Evolutionary conservation across 176 grass and related monocot genomes (phyloP).

Genomic region (Poa annua): DNA sequence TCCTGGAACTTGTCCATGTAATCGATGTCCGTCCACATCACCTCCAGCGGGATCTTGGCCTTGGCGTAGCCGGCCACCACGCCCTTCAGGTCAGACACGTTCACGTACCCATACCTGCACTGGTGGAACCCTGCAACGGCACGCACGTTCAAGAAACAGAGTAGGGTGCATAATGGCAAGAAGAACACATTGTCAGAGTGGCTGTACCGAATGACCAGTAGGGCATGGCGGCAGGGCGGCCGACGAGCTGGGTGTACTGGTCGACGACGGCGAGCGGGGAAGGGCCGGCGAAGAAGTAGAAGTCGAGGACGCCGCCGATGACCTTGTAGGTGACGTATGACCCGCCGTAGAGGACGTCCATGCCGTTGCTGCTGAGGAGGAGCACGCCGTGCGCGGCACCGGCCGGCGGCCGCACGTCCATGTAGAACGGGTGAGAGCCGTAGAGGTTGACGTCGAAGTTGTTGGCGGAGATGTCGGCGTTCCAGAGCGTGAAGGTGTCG

Average conservation of each 20-base stretch:
- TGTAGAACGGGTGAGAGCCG: conserved; percentile 89
- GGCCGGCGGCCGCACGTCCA: conserved; percentile 60
- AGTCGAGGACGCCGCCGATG: conserved; percentile 89
- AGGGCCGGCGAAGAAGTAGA: conserved; percentile 83
- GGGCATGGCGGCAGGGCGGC: conserved; percentile 72
- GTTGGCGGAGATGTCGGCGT: conserved; percentile 49
- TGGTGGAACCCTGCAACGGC: conserved; percentile 77
- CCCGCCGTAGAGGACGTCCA: conserved; percentile 78
- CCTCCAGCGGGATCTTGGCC: conserved; percentile 80
- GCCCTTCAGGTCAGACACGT: conserved; percentile 61
- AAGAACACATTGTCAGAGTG: not conserved
- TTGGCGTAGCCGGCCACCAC: conserved; percentile 78
- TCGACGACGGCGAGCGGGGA: conserved; percentile 66
- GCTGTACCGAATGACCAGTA: conserved; percentile 86
- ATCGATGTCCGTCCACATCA: conserved; percentile 98
- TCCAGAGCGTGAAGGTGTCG: conserved; percentile 86
- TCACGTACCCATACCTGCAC: conserved; percentile 73
- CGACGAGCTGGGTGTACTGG: conserved; percentile 92
- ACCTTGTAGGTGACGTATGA: conserved; percentile 77
- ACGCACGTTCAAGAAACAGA: conserved; percentile 12
- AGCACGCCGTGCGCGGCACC: conserved; percentile 70
- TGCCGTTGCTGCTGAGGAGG: conserved; percentile 88
- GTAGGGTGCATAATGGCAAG: not conserved
- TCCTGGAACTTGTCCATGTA: conserved; percentile 91
- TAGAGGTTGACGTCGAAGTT: conserved; percentile 71